phyloP scores from a whole-genome alignment of 371 early-diverging fungal species.

The Actinomortierella ambigua region DNA sequence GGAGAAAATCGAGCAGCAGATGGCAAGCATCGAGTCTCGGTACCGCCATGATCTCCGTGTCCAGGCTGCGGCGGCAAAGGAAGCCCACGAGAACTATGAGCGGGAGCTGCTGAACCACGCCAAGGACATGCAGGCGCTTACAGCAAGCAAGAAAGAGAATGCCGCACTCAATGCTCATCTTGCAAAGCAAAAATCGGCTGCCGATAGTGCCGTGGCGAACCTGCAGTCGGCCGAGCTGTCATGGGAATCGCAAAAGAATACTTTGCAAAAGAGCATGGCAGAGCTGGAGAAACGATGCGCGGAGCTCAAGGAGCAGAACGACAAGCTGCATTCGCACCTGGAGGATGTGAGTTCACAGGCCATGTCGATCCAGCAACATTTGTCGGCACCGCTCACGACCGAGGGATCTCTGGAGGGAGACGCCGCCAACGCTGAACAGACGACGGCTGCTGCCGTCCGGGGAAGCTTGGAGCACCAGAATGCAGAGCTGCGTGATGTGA shows the following conservation, averaged over 20 bases:
- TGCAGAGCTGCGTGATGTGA: constrained; percentile 63
- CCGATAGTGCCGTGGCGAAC: constrained; percentile 46
- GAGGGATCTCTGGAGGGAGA: constrained; percentile 9
- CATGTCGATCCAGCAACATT: constrained; percentile 40
- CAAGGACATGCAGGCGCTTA: constrained; percentile 50
- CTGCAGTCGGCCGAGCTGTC: constrained; percentile 48
- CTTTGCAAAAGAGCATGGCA: constrained; percentile 51
- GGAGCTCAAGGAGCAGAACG: constrained; percentile 67
- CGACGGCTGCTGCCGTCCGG: background rate
- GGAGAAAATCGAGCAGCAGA: constrained; percentile 38
- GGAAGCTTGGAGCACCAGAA: constrained; percentile 31
- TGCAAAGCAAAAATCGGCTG: constrained; percentile 12
- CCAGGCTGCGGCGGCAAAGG: constrained; percentile 44
- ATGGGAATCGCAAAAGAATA: constrained; percentile 50
- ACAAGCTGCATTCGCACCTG: constrained; percentile 68
- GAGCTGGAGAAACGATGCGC: constrained; percentile 51
- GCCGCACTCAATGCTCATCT: constrained; percentile 23
- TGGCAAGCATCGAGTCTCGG: constrained; percentile 19
- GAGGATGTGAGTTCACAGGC: constrained; percentile 62
- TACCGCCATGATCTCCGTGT: constrained; percentile 46
- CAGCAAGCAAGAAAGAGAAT: constrained; percentile 34
- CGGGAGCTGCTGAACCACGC: constrained; percentile 61
- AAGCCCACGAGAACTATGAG: constrained; percentile 60
- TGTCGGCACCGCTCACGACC: constrained; percentile 19
- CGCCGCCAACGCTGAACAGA: constrained; percentile 1